Evolutionary conservation across 2,329 filamentous ascomycete species (phyloP), one percentile per base, ranked within the genome.

Genomic region (Epichloe bromicola): DNA sequence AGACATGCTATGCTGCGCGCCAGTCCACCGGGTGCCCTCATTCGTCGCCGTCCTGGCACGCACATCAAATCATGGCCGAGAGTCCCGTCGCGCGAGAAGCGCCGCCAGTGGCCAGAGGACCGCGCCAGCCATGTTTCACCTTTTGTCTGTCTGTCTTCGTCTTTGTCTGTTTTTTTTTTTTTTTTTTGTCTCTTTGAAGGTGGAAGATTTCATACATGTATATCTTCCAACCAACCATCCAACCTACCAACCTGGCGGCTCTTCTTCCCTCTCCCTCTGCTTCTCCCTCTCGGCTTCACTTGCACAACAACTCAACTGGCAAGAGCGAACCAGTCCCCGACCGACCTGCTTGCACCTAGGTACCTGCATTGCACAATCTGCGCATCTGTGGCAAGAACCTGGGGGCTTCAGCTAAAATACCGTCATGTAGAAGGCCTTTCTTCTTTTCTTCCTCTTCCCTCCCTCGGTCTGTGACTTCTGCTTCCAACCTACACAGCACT

Each of bases 91-190:
- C 7, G n/a, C 17, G 39, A 17, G 39, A 42, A 38, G 36, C 36
- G 36, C 34, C 26, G 36, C 12, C 19, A 26, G 46, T 15, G 37
- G 37, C 6, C 20, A 46, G 23, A 46, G 17, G 42, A 34, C 26
- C 44, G 44, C 37, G 20, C 37, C 46, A 49, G 46, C 34, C 40
- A 33, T 49, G 40, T 52, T 49, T 52, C 46, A 52, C 40, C 46
- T 40, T 41, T 19, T 33, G 3, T 26, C 6, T 7, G 23, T 10
- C 26, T 30, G 3, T 30, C 26, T 30, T 30, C 10, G 26, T 30
- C 26, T 26, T 26, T 10, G 8, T 3, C 26, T 26, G 7, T 26
- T 30, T 10, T 30, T 10, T 26, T 1, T 26, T 30, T n/a, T n/a
- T n/a, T 26, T 30, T 10, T 30, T 30, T 10, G 26, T 11, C 26